A percentile compares a stretch with the other conserved stretches of the same genome.
Conservation (phyloP, 805 yeast species). For the Millerago galiae region DNA sequence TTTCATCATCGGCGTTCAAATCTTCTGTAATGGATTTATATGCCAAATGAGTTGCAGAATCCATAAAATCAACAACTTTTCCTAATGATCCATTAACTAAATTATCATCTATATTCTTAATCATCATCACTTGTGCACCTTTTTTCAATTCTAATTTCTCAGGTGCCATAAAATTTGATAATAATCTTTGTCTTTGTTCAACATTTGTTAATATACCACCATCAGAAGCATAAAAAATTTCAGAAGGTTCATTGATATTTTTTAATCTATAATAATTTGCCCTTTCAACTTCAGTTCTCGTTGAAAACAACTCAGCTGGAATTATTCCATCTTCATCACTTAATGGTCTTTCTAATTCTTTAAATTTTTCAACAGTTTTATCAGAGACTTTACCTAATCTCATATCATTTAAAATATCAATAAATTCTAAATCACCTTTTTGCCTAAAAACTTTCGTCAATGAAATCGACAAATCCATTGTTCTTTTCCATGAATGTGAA, state of each 20-base stretch:
- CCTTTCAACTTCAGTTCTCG: conserved; percentile 62
- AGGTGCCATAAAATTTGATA: conserved; percentile 60
- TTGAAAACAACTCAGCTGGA: conserved; percentile 72
- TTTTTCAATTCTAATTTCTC: conserved; percentile 47
- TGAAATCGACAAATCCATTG: conserved; percentile 51
- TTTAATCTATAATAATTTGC: conserved; percentile 51
- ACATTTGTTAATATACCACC: conserved; percentile 41
- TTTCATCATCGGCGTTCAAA: conserved; percentile 19
- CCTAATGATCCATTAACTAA: conserved; percentile 78
- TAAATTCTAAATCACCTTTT: conserved; percentile 62
- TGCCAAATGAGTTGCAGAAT: conserved; percentile 41
- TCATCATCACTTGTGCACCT: conserved; percentile 80
- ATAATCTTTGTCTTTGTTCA: conserved; percentile 36
- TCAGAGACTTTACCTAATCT: conserved; percentile 54
- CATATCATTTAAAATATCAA: conserved; percentile 70
- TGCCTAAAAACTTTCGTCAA: conserved; percentile 69
- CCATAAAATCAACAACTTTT: conserved; percentile 53
- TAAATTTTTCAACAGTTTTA: conserved; percentile 44
- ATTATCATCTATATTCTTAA: conserved; percentile 65
- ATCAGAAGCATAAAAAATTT: conserved; percentile 45
- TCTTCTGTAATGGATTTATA: conserved; percentile 24
- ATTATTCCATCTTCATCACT: conserved; percentile 47
- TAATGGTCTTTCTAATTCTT: conserved; percentile 44
- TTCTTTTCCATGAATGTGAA: conserved; percentile 51
- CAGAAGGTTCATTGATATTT: conserved; percentile 37